Evolutionary conservation across 805 yeast genomes (phyloP), one percentile per base, ranked within the genome.

Genomic region (Ogataea dorogensis): DNA sequence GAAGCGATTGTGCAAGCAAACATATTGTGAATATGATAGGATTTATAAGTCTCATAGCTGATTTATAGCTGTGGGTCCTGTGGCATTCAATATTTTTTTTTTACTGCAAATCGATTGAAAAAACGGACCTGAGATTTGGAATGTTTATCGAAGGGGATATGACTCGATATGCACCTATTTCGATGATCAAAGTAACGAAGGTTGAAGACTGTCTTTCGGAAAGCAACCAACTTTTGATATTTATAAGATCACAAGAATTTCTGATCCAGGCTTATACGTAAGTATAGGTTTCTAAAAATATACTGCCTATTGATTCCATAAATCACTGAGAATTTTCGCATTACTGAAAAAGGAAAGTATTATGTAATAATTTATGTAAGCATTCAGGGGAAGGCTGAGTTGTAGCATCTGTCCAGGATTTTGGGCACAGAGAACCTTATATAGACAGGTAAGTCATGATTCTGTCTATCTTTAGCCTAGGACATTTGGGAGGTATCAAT

Each of bases 251-350:
- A 23, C 17, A 24, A 31, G 4, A 18, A 24, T 29, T 28, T 29
- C 22, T 24, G 33, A 35, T 29, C 33, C 29, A 29, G 30, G 33
- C 27, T 24, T 28, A 35, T 20, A 14, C 21, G 26, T 22, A n/a
- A n/a, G n/a, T n/a, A n/a, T 28, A 14, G n/a, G 39, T 35, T 35
- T 35, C 39, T 35, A 35, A 35, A 35, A 35, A 35, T 35, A 29
- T 29, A 33, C 39, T 35, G 39, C 33, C 29, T 28, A 15, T 21
- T 20, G 25, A 17, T 35, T 19, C 27, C 24, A 25, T 24, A 23
- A 35, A 14, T 8, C 16, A 13, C 20, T 14, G 27, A n/a, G 16
- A 25, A 25, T 25, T 25, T 25, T 25, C 25, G 13, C 7, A 7
- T 7, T 7, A 23, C 25, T 9, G 25, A 19, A 7, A 4, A 4